A percentile compares a stretch with the other conserved stretches of the same genome.
Conservation (phyloP, 805 yeast genomes). For the Yamadazyma takamatsuzukensis region DNA sequence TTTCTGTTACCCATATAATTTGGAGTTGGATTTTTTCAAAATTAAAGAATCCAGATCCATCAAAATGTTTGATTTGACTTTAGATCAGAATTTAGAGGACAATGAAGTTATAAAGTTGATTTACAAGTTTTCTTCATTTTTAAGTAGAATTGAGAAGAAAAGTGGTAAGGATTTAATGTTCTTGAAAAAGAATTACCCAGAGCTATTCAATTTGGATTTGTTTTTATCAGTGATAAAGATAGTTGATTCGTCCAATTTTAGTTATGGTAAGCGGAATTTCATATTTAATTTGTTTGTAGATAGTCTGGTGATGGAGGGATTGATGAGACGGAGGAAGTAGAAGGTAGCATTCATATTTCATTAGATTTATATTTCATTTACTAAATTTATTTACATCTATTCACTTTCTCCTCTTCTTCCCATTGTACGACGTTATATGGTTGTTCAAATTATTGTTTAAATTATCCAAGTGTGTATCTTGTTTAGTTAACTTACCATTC, state of each 20-base stretch:
- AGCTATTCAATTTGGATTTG: slow-evolving; percentile 51
- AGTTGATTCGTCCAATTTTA: slow-evolving; percentile 57
- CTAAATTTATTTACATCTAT: neutral
- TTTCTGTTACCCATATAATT: slow-evolving; percentile 19
- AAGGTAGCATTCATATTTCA: neutral
- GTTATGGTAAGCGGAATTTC: slow-evolving; percentile 59
- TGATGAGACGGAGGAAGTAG: slow-evolving; percentile 7
- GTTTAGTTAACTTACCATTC: slow-evolving; percentile 18
- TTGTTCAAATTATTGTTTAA: slow-evolving; percentile 10
- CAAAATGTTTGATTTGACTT: slow-evolving; percentile 2
- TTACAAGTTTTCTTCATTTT: slow-evolving; percentile 47
- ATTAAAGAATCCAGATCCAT: slow-evolving; percentile 1
- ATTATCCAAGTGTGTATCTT: slow-evolving; percentile 11
- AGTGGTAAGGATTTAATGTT: slow-evolving; percentile 57
- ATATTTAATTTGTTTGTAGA: slow-evolving; percentile 59
- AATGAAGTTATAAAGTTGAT: slow-evolving; percentile 33
- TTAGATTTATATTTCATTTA: neutral
- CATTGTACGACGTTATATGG: slow-evolving; percentile 4
- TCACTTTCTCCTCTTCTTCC: slow-evolving; percentile 9
- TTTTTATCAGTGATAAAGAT: slow-evolving; percentile 48
- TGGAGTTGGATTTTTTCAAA: slow-evolving; percentile 9
- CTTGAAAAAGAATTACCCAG: slow-evolving; percentile 48
- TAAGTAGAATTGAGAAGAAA: slow-evolving; percentile 44
- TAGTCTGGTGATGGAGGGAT: slow-evolving; percentile 18
- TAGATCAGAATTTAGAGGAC: slow-evolving; percentile 10